Percentiles rank a stretch among this genome's conserved stretches.
Evolutionary conservation across 257 asterid species (phyloP).

Genomic region (Solanum bulbocastanum): DNA sequence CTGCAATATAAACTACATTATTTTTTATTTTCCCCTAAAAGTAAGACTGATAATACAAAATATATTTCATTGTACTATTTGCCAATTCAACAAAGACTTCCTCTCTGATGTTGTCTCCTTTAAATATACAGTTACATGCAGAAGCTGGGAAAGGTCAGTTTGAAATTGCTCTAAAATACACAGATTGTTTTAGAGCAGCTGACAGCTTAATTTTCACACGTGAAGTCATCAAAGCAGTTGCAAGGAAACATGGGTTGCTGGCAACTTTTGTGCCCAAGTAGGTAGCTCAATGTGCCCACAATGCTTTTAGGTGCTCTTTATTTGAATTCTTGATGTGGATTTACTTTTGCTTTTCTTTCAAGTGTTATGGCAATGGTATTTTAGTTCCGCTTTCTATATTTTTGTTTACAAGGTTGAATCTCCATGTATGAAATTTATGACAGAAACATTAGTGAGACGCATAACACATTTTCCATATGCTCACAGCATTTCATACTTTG

Average conservation of each 20-base stretch:
- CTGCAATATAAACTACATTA: background rate
- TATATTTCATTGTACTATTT: background rate
- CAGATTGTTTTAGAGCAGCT: conserved; percentile 54
- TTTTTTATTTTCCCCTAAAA: background rate
- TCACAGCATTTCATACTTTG: background rate
- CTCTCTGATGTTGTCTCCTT: background rate
- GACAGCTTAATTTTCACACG: conserved; percentile 69
- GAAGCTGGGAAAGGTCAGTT: conserved; percentile 89
- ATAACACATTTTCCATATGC: background rate
- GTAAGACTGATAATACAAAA: background rate
- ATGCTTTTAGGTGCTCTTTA: background rate
- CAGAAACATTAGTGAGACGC: background rate
- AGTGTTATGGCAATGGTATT: background rate
- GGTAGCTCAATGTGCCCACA: conserved; percentile 8
- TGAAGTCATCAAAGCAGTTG: conserved; percentile 69
- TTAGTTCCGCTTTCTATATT: background rate
- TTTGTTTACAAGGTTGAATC: background rate
- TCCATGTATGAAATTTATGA: background rate
- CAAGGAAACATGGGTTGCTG: conserved; percentile 76
- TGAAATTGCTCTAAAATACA: conserved; percentile 68
- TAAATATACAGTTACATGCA: conserved; percentile 55
- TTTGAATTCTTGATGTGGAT: background rate
- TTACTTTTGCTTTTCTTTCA: background rate
- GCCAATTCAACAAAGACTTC: background rate
- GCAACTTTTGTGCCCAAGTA: conserved; percentile 95